Evolutionary conservation across 352 stramenopile species (phyloP), one percentile per base, ranked within the genome.

Genomic region (Phytophthora pinifolia): DNA sequence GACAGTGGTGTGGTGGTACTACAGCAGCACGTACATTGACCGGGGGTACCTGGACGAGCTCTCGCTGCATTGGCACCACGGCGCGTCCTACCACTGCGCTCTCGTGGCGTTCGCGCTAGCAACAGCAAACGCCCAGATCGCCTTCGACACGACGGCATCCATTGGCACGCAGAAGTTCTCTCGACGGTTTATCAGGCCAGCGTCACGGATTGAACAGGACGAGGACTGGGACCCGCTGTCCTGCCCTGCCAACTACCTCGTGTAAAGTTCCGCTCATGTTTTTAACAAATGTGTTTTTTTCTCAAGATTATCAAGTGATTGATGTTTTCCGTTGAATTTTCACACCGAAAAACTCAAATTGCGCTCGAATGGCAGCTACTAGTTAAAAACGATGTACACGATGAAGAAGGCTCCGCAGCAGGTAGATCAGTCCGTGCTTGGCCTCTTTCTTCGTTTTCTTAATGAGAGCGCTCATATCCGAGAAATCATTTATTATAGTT

Each of bases 221-320:
- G 36, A 51, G 32, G 58, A 42, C 27, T 62, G 59, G 29, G 73
- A 88, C 25, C 77, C 74, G 27, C 57, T 88, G 22, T 71, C 65
- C 12, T 84, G 72, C 34, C 70, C 72, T 33, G 72, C 74, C 30
- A 86, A 88, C 46, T 88, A 86, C 54, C 38, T 76, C 31, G 66
- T 81, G 25, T 83, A 56, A 56, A 59, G 22, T 6, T 3, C 3
- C 22, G 4, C 22, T 27, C 22, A 3, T 27, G 22, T 27, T 27
- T 27, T 27, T 6, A 27, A 27, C 33, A 41, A 27, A 6, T 27
- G 22, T 6, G 4, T 6, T 6, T 1, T 27, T 27, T 27, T 4
- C 22, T 27, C 22, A 27, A 27, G 6, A 27, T 62, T 35, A 29
- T 49, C 18, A 39, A 15, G 12, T 41, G 35, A 7, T 22, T 20